A percentile compares a stretch with the other conserved stretches of the same genome.
These are phyloP conservation scores for Yamadazyma blattariae DNA, from an alignment of 1,139 yeast genomes.

Conservation along the genomic window DNA sequence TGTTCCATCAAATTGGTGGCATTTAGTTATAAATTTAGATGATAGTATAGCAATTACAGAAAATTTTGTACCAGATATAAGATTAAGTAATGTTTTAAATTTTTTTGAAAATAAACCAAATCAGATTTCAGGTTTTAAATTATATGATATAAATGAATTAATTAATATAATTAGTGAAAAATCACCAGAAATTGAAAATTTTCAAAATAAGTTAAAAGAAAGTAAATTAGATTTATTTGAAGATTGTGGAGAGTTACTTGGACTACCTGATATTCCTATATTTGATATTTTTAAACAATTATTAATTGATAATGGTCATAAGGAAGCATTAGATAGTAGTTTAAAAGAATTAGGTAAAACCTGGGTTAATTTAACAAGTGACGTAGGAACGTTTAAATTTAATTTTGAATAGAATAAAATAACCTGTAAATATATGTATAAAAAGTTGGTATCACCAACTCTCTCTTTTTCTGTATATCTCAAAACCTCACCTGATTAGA, in stretches of 20 bases:
- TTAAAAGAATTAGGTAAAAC: conserved; percentile 23
- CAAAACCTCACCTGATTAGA: too few species aligned
- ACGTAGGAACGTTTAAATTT: conserved; percentile 12
- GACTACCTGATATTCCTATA: conserved; percentile 50
- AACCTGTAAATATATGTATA: not conserved
- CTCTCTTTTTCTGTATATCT: too few species aligned
- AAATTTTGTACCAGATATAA: conserved; percentile 72
- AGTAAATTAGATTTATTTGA: conserved; percentile 25
- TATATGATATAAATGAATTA: conserved; percentile 45
- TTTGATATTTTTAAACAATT: conserved; percentile 56
- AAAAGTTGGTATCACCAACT: not conserved
- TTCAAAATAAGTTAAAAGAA: conserved; percentile 4
- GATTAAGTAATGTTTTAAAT: conserved; percentile 56
- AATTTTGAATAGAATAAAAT: conserved; percentile 10
- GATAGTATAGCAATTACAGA: conserved; percentile 82
- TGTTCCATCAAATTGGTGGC: conserved; percentile 98
- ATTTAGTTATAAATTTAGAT: conserved; percentile 77
- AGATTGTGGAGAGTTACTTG: conserved; percentile 42
- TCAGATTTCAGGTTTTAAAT: conserved; percentile 79
- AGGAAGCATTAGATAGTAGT: conserved; percentile 29
- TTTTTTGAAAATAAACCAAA: conserved; percentile 65
- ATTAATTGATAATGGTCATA: conserved; percentile 30
- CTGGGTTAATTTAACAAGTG: conserved; percentile 12
- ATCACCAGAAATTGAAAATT: not conserved
- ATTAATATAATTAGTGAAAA: conserved; percentile 24